Base-by-base conservation (phyloP, 768 basidiomycete species). In the Tulasnella sp. region DNA sequence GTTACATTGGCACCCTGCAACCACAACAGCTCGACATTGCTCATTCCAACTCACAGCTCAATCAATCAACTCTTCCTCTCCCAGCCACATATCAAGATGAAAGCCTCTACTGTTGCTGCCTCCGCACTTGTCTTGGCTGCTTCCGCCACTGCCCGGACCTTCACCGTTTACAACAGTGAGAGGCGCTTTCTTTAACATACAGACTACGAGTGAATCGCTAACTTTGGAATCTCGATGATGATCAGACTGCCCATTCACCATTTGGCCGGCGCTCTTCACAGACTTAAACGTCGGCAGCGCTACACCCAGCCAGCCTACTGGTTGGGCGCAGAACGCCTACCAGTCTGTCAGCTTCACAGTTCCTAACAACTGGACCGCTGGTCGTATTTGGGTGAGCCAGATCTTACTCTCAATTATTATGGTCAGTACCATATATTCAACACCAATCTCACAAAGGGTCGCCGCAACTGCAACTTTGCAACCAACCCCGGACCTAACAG, bases 321-420 rank as follows among this genome's bases (percentile, higher is more conserved):
- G 67, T 8, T 68, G 67, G 66, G 24, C 42, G 15, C 65, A 65
- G 0, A 50, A 58, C 29, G 38, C 62, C 19, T 59, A 60, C 56
- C 42, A 5, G 26, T 11, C 42, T 47, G 17, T 77, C 49, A 53
- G 56, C 26, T 58, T 68, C 60, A 45, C 34, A 2, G 61, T 68
- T 26, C 66, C 64, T 4, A 63, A 67, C 29, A 55, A 66, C 58
- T 68, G 67, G 67, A 61, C 44, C 7, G 43, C 63, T 23, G 67
- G 67, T 4, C 60, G 66, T 13, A 64, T 67, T 44, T 66, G 62
- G 64, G 63, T 61, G 3, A 49, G 29, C 32, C 13, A 42, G n/a
- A 21, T n/a, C n/a, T 26, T 50, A 3, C 9, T 27, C 50, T 32
- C 2, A 13, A 24, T 56, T 10, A 13, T 55, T 41, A 4, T 11